phyloP scores from a whole-genome alignment of 2,329 filamentous ascomycete genomes.

The Venturia asperata region DNA sequence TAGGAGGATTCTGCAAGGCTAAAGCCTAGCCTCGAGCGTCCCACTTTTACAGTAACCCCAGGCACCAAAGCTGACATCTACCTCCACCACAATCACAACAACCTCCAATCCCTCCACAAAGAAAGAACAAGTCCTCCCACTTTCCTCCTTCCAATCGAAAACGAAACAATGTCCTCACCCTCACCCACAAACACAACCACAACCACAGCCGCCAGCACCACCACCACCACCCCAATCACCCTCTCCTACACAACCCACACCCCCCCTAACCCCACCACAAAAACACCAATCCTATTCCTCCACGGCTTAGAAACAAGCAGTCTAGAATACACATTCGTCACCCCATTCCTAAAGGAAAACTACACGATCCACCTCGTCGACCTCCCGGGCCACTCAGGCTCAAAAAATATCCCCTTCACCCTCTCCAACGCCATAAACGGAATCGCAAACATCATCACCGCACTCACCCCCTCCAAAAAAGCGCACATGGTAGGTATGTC shows the following conservation, averaged over 20 bases:
- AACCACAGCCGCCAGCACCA: too few relatives aligned
- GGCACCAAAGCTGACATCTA: constrained; percentile 1
- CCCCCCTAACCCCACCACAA: background rate
- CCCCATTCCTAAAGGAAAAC: constrained; percentile 19
- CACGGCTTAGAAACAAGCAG: constrained; percentile 20
- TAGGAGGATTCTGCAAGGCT: background rate
- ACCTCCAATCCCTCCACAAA: background rate
- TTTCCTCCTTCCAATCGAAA: background rate
- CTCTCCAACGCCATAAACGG: constrained; percentile 17
- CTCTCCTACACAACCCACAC: background rate
- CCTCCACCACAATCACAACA: background rate
- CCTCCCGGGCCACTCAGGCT: constrained; percentile 21
- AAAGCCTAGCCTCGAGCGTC: background rate
- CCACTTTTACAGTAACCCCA: background rate
- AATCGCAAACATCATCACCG: constrained; percentile 20
- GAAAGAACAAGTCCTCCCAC: background rate
- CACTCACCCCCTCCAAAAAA: constrained; percentile 19
- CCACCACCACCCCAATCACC: background rate
- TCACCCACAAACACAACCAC: background rate
- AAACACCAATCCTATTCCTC: constrained; percentile 21
- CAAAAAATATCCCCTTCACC: constrained; percentile 21
- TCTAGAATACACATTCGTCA: constrained; percentile 18
- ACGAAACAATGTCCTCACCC: background rate
- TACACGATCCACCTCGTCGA: constrained; percentile 22
- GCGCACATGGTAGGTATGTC: constrained; percentile 23